Evolutionary conservation across 306 rosid genomes (phyloP).

Genomic region (Cucumis hystrix): DNA sequence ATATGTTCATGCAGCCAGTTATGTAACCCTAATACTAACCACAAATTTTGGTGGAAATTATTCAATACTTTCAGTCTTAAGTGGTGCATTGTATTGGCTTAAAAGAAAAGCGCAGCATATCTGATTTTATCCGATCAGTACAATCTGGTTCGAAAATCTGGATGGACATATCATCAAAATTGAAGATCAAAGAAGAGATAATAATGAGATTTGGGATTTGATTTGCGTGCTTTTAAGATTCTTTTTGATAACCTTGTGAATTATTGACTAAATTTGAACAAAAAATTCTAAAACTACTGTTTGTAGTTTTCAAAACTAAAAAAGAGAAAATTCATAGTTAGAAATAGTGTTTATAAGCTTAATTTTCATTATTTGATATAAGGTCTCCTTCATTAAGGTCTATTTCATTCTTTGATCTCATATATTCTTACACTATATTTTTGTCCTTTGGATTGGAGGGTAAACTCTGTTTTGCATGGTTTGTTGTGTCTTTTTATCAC

Average conservation of each 20-base stretch:
- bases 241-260: background rate
- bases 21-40: background rate
- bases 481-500: background rate
- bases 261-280: no score
- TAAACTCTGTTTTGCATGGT: background rate
- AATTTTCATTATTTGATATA: background rate
- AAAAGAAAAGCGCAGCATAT: background rate
- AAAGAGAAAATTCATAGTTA: no score
- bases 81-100: background rate
- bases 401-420: background rate
- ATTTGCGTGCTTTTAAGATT: background rate
- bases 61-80: background rate
- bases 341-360: no score
- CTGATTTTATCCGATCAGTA: background rate
- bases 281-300: background rate
- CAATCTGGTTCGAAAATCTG: background rate
- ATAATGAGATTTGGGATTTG: background rate
- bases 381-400: background rate
- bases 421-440: background rate
- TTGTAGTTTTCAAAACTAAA: background rate
- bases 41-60: background rate
- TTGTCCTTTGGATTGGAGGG: background rate
- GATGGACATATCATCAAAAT: background rate
- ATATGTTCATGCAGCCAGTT: background rate
- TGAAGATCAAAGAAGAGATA: background rate